Evolutionary conservation across 768 basidiomycete genomes (phyloP).

Genomic region (Amanita rimosa): DNA sequence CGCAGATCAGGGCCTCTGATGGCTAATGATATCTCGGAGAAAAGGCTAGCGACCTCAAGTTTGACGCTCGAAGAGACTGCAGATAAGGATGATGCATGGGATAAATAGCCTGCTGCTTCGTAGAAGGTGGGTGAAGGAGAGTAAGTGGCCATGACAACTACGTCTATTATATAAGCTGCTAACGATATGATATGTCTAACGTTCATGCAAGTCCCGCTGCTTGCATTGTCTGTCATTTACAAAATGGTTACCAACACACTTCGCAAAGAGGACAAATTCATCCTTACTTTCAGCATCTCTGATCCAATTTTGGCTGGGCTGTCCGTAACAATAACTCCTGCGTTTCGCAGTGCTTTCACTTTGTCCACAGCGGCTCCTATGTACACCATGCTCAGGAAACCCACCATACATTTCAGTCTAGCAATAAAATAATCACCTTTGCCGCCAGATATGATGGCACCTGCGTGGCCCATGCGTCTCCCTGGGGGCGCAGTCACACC

Average conservation of each 20-base stretch:
- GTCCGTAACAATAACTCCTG: conserved; percentile 88
- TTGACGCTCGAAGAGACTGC: conserved; percentile 52
- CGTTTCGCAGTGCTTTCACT: conserved; percentile 80
- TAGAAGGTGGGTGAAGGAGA: conserved; percentile 31
- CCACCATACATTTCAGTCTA: no score
- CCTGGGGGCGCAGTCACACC: conserved; percentile 97
- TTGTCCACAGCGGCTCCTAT: conserved; percentile 87
- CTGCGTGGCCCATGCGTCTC: conserved; percentile 96
- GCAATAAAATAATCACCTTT: conserved; percentile 49
- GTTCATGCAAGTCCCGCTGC: conserved; percentile 53
- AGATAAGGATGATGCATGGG: conserved; percentile 39
- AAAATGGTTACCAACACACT: not conserved
- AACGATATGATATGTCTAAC: not conserved
- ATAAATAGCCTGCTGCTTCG: conserved; percentile 54
- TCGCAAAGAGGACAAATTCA: not conserved
- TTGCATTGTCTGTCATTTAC: conserved; percentile 61
- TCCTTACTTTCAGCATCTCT: conserved; percentile 78
- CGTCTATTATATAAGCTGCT: conserved; percentile 12
- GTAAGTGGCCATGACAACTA: conserved; percentile 11
- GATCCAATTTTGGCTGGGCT: conserved; percentile 92
- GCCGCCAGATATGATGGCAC: conserved; percentile 96
- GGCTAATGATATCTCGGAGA: conserved; percentile 9
- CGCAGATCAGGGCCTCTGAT: conserved; percentile 29
- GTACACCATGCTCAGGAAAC: not conserved
- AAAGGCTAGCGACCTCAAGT: conserved; percentile 53